Conservation (phyloP, 2,329 filamentous ascomycete species). For the Juglanconis juglandina region DNA sequence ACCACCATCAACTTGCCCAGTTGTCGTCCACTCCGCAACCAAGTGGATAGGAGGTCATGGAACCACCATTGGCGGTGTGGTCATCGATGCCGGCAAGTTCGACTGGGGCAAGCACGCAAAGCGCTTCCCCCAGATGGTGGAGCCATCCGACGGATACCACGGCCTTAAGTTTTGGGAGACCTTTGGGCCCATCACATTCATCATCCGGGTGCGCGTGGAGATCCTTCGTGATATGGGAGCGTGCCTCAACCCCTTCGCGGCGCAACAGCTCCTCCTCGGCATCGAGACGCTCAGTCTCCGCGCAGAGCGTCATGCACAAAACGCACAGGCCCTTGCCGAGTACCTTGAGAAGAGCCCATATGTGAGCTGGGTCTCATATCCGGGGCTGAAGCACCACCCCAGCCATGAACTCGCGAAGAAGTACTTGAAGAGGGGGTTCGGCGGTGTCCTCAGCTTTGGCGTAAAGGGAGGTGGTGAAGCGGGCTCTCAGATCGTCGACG, state of each 20-base stretch:
- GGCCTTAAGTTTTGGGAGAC: conserved; percentile 93
- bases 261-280: conserved; percentile 86
- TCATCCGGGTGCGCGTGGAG: conserved; percentile 83
- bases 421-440: conserved; percentile 80
- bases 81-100: conserved; percentile 87
- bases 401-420: conserved; percentile 79
- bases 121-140: conserved; percentile 89
- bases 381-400: conserved; percentile 76
- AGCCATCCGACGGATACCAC: conserved; percentile 86
- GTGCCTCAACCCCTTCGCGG: conserved; percentile 81
- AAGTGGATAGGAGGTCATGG: conserved; percentile 98
- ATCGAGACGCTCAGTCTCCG: conserved; percentile 86
- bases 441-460: conserved; percentile 89
- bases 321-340: conserved; percentile 73
- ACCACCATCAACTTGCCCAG: neutral
- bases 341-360: conserved; percentile 81
- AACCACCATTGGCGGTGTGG: conserved; percentile 82
- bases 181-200: conserved; percentile 78
- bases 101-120: conserved; percentile 83
- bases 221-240: conserved; percentile 83
- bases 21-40: conserved; percentile 89
- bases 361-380: conserved; percentile 92
- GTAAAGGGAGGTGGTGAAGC: conserved; percentile 84
- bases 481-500: conserved; percentile 85
- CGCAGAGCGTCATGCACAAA: conserved; percentile 80